A percentile compares a stretch with the other conserved stretches of the same genome.
phyloP scores from a whole-genome alignment of 345 rosid genomes.

The Capsella bursapastoris region DNA sequence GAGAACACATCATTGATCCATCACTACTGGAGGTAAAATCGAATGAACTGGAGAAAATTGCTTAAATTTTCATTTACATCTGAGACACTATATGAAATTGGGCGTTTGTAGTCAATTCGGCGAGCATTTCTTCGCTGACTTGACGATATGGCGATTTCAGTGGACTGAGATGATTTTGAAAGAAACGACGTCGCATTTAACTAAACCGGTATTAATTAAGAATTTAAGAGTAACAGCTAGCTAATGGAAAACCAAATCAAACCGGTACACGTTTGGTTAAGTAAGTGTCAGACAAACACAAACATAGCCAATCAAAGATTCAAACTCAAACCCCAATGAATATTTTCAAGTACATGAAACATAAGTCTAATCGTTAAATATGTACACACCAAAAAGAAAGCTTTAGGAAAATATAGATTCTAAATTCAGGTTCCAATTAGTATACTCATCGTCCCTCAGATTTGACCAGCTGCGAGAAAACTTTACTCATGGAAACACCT shows the following conservation, averaged over 20 bases:
- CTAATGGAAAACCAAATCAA: background rate
- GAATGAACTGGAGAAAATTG: background rate
- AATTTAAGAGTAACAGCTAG: background rate
- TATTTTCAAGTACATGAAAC: too few relatives aligned
- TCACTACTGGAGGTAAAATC: too few relatives aligned
- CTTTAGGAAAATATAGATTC: background rate
- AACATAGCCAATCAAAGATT: background rate
- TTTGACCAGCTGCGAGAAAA: conserved; percentile 84
- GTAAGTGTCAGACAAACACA: background rate
- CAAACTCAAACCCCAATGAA: too few relatives aligned
- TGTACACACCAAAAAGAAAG: background rate
- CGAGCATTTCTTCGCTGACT: background rate
- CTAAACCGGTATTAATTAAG: background rate
- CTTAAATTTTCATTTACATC: background rate
- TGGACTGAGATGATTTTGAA: background rate
- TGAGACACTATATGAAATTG: background rate
- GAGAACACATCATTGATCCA: too few relatives aligned
- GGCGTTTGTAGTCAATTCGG: background rate
- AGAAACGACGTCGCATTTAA: background rate
- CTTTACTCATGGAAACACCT: conserved; percentile 71
- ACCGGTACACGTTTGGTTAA: background rate
- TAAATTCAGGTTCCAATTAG: background rate
- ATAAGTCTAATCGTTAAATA: background rate
- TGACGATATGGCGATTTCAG: background rate
- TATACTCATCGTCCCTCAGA: conserved; percentile 69